These are phyloP conservation scores for Ceratocystis destructans DNA, from an alignment of 2,329 filamentous ascomycete species.

Conservation along the genomic window DNA sequence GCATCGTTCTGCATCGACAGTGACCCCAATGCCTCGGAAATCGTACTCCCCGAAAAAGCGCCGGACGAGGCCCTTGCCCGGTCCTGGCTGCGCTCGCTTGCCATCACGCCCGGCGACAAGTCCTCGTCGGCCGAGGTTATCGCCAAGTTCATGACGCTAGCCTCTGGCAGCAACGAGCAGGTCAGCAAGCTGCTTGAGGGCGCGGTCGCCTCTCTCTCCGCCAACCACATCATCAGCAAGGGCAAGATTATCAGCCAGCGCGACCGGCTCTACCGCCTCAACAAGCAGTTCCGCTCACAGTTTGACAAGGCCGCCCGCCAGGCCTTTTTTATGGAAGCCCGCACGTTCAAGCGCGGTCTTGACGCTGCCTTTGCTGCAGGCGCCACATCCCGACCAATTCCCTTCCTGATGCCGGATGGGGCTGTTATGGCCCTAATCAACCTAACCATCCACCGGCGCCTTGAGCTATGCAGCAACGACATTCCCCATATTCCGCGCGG, in stretches of 20 bases:
- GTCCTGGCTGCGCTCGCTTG: conserved; percentile 48
- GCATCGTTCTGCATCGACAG: conserved; percentile 26
- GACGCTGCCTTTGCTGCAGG: conserved; percentile 26
- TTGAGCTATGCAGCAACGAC: conserved; percentile 40
- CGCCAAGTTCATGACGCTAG: conserved; percentile 39
- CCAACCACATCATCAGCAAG: conserved; percentile 42
- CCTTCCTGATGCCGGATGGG: conserved; percentile 48
- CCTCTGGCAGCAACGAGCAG: conserved; percentile 27
- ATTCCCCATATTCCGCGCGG: conserved; percentile 54
- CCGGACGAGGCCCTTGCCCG: conserved; percentile 34
- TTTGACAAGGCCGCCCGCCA: conserved; percentile 44
- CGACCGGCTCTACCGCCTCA: conserved; percentile 50
- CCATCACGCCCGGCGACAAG: conserved; percentile 37
- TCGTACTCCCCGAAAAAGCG: neutral
- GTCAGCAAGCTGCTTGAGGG: conserved; percentile 34
- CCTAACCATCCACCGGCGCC: conserved; percentile 44
- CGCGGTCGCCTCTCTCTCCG: conserved; percentile 36
- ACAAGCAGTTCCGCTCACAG: conserved; percentile 42
- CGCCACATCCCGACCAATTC: conserved; percentile 26
- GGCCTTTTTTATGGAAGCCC: conserved; percentile 44
- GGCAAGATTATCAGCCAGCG: conserved; percentile 44
- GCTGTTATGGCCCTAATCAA: conserved; percentile 54
- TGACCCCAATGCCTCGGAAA: neutral
- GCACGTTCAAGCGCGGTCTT: conserved; percentile 37
- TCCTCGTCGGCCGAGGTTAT: conserved; percentile 38